These are phyloP conservation scores for Solanum microdontum DNA, from an alignment of 257 asterid species.

Conservation along the genomic window DNA sequence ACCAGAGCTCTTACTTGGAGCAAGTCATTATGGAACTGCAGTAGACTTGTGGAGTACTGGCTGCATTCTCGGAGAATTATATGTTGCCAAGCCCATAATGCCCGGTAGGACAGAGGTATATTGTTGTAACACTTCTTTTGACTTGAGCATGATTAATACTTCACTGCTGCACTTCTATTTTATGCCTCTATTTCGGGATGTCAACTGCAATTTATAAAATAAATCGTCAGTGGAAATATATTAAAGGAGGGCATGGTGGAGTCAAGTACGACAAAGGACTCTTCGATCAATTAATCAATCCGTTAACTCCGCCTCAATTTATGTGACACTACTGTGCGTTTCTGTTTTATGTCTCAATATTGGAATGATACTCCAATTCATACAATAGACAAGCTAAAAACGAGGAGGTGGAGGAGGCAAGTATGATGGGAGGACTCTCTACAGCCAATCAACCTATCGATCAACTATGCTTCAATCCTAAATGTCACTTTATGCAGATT, in stretches of 20 bases:
- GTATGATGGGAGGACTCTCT: not conserved
- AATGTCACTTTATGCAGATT: not conserved
- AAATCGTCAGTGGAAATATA: not conserved
- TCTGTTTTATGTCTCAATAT: not conserved
- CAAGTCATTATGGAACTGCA: conserved; percentile 39
- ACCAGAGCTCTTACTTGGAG: conserved; percentile 56
- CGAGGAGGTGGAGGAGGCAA: not conserved
- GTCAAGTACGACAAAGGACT: not conserved
- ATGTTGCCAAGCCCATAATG: conserved; percentile 55
- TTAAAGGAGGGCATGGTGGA: not conserved
- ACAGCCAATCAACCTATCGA: not conserved
- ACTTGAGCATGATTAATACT: not conserved
- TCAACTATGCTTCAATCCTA: not conserved
- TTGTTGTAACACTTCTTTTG: not conserved
- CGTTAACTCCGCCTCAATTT: not conserved
- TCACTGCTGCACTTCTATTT: not conserved
- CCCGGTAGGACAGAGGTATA: conserved; percentile 54
- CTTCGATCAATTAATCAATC: not conserved
- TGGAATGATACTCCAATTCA: not conserved
- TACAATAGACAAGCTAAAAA: not conserved
- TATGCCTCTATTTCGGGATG: not conserved
- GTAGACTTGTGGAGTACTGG: conserved; percentile 64
- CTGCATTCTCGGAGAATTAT: conserved; percentile 51
- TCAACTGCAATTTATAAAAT: not conserved
- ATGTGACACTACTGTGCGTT: not conserved